Base-by-base conservation (phyloP, 2,329 filamentous ascomycete species). In the Colletotrichum caudatum region DNA sequence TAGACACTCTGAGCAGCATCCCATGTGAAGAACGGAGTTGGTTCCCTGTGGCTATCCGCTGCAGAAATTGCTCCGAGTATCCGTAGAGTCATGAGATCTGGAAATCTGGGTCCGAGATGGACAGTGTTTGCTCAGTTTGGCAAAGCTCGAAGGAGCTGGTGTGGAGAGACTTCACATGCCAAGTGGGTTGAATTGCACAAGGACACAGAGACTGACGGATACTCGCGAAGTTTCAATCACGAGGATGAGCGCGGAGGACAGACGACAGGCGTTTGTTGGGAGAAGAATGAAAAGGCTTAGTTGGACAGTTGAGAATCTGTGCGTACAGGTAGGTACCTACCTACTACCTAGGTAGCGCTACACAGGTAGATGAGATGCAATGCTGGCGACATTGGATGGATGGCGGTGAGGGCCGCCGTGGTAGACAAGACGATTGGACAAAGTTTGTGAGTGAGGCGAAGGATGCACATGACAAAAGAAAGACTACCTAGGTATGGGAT, bases 341-440 rank as follows among this genome's bases (percentile, higher is more conserved):
- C 29, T 29, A 29, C 29, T 29, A 29, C 29, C 29, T 29, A 29
- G 29, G 29, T 29, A 29, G 29, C n/a, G n/a, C n/a, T n/a, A n/a
- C n/a, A n/a, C n/a, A 29, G 26, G 35, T 51, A 56, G 64, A 68
- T 51, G 59, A 37, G 58, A 58, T 68, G 61, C 53, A 54, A 41
- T 59, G 64, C 64, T 64, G 65, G 59, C 64, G 64, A 71, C 65
- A 69, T 71, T 26, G 54, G 69, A 56, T 65, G 59, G 65, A 56
- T 65, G 59, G 65, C 59, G 59, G 65, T 56, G 69, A 56, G 54
- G 33, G 46, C 58, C 51, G 48, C 37, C 5, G 2, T 37, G 64
- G 35, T 69, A 39, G 59, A 60, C 33, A 29, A 41, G 59, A 60
- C 33, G 23, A 41, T 26, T 41, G 51, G 41, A 14, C 41, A 33